Percentiles rank a stretch among this genome's conserved stretches.
These are phyloP conservation scores for Ceratobasidium sp. DNA, from an alignment of 1,284 basidiomycete species.

Conservation along the genomic window DNA sequence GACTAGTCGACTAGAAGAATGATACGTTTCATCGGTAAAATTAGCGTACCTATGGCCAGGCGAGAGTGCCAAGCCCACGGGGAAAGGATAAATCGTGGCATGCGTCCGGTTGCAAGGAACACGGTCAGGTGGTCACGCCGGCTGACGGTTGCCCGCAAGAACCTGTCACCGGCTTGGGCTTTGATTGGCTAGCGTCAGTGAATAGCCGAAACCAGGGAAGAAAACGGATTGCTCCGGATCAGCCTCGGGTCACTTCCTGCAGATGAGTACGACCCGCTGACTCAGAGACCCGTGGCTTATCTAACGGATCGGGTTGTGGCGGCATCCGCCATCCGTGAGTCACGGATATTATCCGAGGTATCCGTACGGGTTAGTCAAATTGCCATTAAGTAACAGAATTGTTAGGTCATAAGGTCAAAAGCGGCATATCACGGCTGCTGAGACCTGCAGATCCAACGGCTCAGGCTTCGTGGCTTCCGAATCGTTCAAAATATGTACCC, in stretches of 20 bases:
- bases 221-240: too few species aligned
- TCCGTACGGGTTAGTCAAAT: not conserved
- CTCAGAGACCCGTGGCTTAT: too few species aligned
- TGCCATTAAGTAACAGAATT: not conserved
- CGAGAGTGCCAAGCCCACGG: not conserved
- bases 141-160: conserved; percentile 23
- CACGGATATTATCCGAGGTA: not conserved
- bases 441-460: too few species aligned
- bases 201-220: too few species aligned
- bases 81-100: not conserved
- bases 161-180: conserved; percentile 5
- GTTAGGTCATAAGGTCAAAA: too few species aligned
- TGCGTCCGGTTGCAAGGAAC: not conserved
- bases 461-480: not conserved
- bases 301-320: conserved; percentile 18
- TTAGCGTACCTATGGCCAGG: not conserved
- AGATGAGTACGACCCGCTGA: not conserved
- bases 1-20: not conserved
- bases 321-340: not conserved
- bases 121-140: not conserved
- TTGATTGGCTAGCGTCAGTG: not conserved
- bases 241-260: not conserved
- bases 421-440: too few species aligned
- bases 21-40: not conserved
- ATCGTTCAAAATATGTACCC: not conserved